phyloP scores from a whole-genome alignment of 1,284 basidiomycete species.

The Ceratobasidium sp. region DNA sequence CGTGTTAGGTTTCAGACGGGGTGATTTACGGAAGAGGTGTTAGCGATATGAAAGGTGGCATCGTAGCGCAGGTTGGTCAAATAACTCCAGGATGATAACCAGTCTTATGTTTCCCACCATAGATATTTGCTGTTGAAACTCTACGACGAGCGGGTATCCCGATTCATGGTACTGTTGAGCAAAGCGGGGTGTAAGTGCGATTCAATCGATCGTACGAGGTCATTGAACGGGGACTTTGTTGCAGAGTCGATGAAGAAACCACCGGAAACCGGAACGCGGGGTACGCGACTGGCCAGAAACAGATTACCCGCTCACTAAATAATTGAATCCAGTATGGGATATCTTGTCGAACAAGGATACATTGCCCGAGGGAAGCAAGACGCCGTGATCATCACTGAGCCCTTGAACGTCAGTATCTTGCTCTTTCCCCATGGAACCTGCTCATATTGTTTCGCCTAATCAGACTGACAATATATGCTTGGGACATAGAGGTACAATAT shows the following conservation, averaged over 20 bases:
- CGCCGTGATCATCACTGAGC: slow-evolving; percentile 43
- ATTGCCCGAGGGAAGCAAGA: slow-evolving; percentile 39
- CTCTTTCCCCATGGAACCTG: neutral
- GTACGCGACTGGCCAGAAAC: neutral
- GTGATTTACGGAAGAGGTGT: slow-evolving; percentile 39
- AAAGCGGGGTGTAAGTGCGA: slow-evolving; percentile 5
- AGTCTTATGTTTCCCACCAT: neutral
- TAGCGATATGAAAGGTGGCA: slow-evolving; percentile 42
- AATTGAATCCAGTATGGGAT: slow-evolving; percentile 40
- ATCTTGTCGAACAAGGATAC: slow-evolving; percentile 40
- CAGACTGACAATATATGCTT: slow-evolving; percentile 40
- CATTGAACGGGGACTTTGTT: neutral
- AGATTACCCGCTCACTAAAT: too few relatives aligned
- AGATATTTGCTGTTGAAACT: slow-evolving; percentile 39
- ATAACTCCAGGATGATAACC: neutral
- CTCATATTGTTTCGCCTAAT: neutral
- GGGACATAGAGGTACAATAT: slow-evolving; percentile 40
- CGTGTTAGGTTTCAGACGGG: slow-evolving; percentile 4
- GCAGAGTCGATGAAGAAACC: slow-evolving; percentile 40
- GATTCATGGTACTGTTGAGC: slow-evolving; percentile 29
- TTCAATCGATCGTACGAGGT: neutral
- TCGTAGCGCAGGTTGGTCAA: slow-evolving; percentile 38
- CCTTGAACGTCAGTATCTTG: slow-evolving; percentile 16
- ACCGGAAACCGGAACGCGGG: slow-evolving; percentile 42
- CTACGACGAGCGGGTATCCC: slow-evolving; percentile 38